Base-by-base conservation (phyloP, 176 grass and related monocot species). In the Miscanthus lutarioriparius region DNA sequence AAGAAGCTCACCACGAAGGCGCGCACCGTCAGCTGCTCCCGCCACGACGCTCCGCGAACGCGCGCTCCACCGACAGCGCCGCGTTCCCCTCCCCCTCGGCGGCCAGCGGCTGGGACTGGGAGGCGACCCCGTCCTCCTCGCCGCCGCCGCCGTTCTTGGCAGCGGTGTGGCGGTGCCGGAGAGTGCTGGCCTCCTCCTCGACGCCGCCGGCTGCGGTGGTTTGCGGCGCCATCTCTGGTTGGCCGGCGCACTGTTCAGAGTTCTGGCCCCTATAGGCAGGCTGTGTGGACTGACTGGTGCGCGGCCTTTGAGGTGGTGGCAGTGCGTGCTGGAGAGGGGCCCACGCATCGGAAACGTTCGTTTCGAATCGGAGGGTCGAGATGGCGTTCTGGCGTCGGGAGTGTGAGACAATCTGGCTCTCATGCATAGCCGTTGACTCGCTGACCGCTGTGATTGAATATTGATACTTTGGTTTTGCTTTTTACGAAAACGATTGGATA, bases 1-100 rank as follows among this genome's bases (percentile, higher is more conserved):
- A 97, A 82, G 91, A 94, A 94, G 78, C 88, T 88, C 1, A 87
- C 94, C 15, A 86, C 75, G 84, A 96, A 91, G 30, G 91, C 91
- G 23, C 91, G 88, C 63, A 91, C 74, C 68, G 89, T 93, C 28
- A 96, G 94, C 86, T 96, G 91, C 81, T 96, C 84, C 41, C 81
- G 80, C 94, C 94, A 96, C 15, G 77, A 62, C 22, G 69, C 32
- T 13, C 86, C 44, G 23, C 84, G 81, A 96, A 91, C 66, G 65
- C 83, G 33, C 43, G 72, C 83, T 90, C 88, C 66, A 86, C 66
- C 7, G 88, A 86, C 35, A 17, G 14, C 47, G 47, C 38, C 2
- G 9, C 17, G 20, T 3, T 65, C 63, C 4, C 69, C 59, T 4
- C 72, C 84, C 23, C 81, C 0, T 5, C 81, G 27, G 0, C 17